phyloP scores from a whole-genome alignment of 1,284 basidiomycete genomes.

The Heimioporus retisporus region DNA sequence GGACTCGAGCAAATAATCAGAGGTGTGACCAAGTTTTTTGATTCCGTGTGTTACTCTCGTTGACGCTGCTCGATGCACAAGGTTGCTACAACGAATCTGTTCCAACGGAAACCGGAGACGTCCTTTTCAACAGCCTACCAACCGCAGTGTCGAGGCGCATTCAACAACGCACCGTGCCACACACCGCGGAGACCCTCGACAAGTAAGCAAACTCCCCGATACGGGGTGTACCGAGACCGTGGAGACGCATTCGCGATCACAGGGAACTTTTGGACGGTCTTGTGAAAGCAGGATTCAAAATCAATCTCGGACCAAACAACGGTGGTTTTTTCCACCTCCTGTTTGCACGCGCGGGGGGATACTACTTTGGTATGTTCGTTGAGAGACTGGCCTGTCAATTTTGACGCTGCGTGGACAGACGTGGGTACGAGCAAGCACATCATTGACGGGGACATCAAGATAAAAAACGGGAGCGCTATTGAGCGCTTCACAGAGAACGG shows the following conservation, averaged over 20 bases:
- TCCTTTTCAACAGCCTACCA: constrained; percentile 29
- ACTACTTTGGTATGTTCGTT: constrained; percentile 49
- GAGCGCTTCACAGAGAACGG: constrained; percentile 46
- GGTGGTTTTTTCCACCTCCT: constrained; percentile 50
- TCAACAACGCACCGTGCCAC: constrained; percentile 28
- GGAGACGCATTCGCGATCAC: no score
- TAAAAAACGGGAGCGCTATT: constrained; percentile 53
- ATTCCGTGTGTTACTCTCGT: no score
- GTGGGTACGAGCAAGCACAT: constrained; percentile 52
- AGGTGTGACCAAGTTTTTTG: constrained; percentile 20
- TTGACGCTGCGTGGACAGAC: constrained; percentile 30
- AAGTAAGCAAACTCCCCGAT: no score
- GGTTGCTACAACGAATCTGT: constrained; percentile 33
- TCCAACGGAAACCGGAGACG: constrained; percentile 39
- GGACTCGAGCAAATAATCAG: constrained; percentile 23
- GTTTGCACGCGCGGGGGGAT: constrained; percentile 50
- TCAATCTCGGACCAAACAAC: constrained; percentile 49
- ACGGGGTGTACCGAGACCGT: no score
- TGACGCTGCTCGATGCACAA: constrained; percentile 7
- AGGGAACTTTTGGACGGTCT: constrained; percentile 53
- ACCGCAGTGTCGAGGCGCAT: constrained; percentile 23
- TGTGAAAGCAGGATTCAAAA: constrained; percentile 55
- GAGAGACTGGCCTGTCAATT: neutral
- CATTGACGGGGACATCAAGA: constrained; percentile 54
- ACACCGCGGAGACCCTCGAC: constrained; percentile 28